phyloP scores from a whole-genome alignment of 1,139 yeast genomes.

The Tardiomyces depauwii region DNA sequence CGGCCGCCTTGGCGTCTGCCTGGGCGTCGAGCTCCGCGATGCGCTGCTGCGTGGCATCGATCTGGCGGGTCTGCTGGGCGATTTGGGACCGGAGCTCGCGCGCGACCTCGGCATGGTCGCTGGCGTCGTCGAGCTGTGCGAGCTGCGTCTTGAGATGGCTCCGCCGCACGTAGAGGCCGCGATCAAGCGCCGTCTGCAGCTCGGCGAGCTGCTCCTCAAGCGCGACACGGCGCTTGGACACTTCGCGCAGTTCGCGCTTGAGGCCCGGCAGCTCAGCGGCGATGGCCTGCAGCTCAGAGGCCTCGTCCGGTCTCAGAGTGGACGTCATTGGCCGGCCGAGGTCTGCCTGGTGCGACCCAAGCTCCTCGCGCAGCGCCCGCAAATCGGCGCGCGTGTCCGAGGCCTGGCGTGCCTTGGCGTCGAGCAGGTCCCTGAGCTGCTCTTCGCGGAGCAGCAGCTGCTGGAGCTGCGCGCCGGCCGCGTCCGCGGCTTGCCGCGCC shows the following conservation, averaged over 20 bases:
- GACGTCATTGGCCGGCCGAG: conserved; percentile 42
- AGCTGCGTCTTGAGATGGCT: conserved; percentile 21
- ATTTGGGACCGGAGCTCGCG: conserved; percentile 5
- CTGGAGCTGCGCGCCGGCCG: background rate
- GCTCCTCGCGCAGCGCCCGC: conserved; percentile 12
- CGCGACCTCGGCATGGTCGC: background rate
- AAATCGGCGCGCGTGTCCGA: conserved; percentile 24
- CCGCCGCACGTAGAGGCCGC: conserved; percentile 38
- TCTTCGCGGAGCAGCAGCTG: background rate
- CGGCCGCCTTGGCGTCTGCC: background rate
- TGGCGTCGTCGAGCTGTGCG: conserved; percentile 4
- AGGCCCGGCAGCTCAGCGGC: background rate
- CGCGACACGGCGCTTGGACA: conserved; percentile 35
- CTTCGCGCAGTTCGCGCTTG: conserved; percentile 26
- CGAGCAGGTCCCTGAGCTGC: conserved; percentile 11
- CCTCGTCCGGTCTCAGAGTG: conserved; percentile 39
- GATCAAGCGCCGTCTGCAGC: conserved; percentile 47
- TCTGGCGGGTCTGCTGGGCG: background rate
- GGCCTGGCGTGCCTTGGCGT: conserved; percentile 16
- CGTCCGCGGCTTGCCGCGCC: background rate
- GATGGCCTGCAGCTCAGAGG: conserved; percentile 26
- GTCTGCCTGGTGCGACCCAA: conserved; percentile 39
- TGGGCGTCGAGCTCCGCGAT: background rate
- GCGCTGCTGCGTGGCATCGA: background rate
- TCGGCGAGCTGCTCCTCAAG: conserved; percentile 42